These are phyloP conservation scores for Pyrrhoderma noxium DNA, from an alignment of 1,284 basidiomycete species.

Conservation along the genomic window DNA sequence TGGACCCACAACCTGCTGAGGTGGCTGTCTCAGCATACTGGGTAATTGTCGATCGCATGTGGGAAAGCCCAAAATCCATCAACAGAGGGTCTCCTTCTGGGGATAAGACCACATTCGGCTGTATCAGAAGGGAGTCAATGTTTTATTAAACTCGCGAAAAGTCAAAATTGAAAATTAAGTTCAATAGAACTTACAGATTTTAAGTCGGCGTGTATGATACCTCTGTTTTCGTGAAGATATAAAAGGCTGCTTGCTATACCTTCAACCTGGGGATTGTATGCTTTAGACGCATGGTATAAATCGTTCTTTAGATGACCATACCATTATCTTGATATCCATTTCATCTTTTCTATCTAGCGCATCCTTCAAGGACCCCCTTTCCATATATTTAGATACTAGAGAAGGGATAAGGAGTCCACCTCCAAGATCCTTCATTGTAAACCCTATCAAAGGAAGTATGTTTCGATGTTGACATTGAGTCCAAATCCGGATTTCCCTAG, in stretches of 20 bases:
- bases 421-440: not conserved
- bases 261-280: too few relatives aligned
- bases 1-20: not conserved
- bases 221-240: not conserved
- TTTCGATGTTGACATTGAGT: not conserved
- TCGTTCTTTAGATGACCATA: not conserved
- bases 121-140: not conserved
- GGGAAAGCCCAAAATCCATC: conserved; percentile 8
- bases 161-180: too few relatives aligned
- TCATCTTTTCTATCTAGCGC: not conserved
- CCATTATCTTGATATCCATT: not conserved
- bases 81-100: not conserved
- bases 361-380: not conserved
- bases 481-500: not conserved
- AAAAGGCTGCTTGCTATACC: not conserved
- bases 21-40: not conserved
- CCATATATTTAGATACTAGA: not conserved
- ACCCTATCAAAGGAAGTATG: not conserved
- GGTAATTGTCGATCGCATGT: not conserved
- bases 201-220: not conserved
- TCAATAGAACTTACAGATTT: conserved; percentile 3
- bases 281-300: too few relatives aligned
- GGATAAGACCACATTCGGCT: not conserved
- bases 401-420: not conserved
- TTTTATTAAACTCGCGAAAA: too few relatives aligned